Conservation (phyloP, 2,329 filamentous ascomycete genomes). For the Talaromyces rugulosus region DNA sequence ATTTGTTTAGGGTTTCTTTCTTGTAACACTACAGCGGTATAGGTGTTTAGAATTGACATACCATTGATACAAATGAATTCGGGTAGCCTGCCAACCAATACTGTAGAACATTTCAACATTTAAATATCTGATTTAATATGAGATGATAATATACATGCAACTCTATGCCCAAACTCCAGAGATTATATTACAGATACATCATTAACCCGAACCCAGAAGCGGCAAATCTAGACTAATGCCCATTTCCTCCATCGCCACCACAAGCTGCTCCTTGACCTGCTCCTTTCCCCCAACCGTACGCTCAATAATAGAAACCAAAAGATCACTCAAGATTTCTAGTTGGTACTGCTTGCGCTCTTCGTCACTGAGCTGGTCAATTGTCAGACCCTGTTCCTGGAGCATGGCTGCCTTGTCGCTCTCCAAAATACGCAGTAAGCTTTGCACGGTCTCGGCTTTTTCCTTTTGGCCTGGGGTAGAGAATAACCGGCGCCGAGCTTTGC, state of each 20-base stretch:
- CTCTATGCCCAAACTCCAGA: neutral
- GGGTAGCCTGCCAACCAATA: too few species aligned
- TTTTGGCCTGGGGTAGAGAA: conserved; percentile 39
- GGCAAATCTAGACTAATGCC: conserved; percentile 14
- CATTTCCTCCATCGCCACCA: conserved; percentile 35
- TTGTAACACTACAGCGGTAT: neutral
- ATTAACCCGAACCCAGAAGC: neutral
- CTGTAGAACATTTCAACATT: too few species aligned
- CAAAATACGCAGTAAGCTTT: conserved; percentile 42
- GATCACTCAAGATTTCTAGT: conserved; percentile 39
- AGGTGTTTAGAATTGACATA: neutral
- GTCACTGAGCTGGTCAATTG: conserved; percentile 32
- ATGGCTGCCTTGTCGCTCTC: conserved; percentile 32
- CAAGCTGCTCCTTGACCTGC: conserved; percentile 31
- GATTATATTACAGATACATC: neutral
- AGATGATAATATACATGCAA: neutral
- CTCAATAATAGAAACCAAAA: conserved; percentile 38
- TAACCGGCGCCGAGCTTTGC: conserved; percentile 35
- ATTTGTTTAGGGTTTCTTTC: neutral
- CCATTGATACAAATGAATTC: neutral
- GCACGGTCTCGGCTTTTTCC: conserved; percentile 42
- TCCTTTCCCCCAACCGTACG: conserved; percentile 24
- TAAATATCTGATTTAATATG: neutral
- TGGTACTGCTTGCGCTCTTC: conserved; percentile 36
- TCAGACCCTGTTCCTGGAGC: conserved; percentile 28